Evolutionary conservation across 2,329 filamentous ascomycete genomes (phyloP).

Genomic region (Pyrenophora tritici-repentis): DNA sequence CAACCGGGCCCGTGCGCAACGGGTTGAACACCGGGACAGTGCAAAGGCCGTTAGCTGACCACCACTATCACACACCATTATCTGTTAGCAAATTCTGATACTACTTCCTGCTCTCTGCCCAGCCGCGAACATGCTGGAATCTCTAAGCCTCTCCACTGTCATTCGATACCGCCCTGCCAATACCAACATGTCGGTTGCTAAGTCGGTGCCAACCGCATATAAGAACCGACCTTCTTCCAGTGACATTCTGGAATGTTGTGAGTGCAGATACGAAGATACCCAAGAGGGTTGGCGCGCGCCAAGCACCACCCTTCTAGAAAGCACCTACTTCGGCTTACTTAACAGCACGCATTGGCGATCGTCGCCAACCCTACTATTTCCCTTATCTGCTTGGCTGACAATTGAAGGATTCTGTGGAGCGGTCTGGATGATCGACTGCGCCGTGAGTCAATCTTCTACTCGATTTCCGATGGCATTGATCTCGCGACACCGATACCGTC

Average conservation of each 20-base stretch:
- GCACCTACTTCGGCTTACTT: neutral
- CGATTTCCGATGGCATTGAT: no score
- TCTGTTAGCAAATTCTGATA: neutral
- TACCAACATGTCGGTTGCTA: no score
- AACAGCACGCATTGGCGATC: slow-evolving; percentile 1
- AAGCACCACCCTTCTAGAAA: slow-evolving; percentile 2
- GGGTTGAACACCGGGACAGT: neutral
- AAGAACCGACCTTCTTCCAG: no score
- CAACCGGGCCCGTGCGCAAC: slow-evolving; percentile 3
- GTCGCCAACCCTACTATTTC: neutral
- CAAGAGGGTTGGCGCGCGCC: neutral
- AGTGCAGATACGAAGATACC: no score
- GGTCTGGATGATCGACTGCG: slow-evolving; percentile 4
- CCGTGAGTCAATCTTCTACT: neutral
- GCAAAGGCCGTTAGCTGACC: neutral
- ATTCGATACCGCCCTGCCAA: no score
- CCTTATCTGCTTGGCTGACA: slow-evolving; percentile 12
- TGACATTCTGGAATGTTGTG: no score
- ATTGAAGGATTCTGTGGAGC: neutral
- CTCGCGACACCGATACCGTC: no score
- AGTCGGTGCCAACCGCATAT: no score
- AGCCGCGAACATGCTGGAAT: neutral
- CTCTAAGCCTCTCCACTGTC: no score
- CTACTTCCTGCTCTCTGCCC: neutral
- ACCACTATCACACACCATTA: neutral